These are phyloP conservation scores for Eucalyptus cladocalyx DNA, from an alignment of 345 rosid genomes.

Conservation along the genomic window DNA sequence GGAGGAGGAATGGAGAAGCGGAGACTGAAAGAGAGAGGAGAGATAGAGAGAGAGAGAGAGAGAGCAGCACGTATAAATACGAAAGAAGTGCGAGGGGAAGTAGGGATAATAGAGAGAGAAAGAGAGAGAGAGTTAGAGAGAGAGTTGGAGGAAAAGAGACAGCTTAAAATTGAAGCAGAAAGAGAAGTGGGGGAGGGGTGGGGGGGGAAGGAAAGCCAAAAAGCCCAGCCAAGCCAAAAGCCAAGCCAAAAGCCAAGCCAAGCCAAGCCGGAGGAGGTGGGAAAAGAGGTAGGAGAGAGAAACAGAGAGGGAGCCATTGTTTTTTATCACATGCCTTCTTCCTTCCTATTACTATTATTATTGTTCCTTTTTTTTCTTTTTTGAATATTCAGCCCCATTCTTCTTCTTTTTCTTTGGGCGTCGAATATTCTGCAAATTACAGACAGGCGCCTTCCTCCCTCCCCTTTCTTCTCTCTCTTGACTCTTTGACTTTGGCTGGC, in stretches of 20 bases:
- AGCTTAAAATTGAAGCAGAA: slow-evolving; percentile 88
- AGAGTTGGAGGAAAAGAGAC: slow-evolving; percentile 17
- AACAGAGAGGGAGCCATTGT: neutral
- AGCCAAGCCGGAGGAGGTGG: neutral
- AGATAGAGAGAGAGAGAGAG: slow-evolving; percentile 8
- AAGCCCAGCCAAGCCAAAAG: neutral
- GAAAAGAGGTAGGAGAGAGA: neutral
- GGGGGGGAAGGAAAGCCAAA: neutral
- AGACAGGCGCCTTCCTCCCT: neutral
- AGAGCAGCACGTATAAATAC: neutral
- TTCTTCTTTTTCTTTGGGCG: neutral
- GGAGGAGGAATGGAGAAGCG: neutral
- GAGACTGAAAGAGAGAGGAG: slow-evolving; percentile 12
- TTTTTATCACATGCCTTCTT: neutral
- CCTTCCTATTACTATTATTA: neutral
- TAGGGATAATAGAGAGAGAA: neutral
- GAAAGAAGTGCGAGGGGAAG: neutral
- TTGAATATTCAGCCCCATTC: neutral
- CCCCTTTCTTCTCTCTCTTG: neutral
- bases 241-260: too few species aligned
- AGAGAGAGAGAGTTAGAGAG: neutral
- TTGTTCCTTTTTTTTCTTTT: neutral
- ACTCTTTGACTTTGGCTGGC: neutral
- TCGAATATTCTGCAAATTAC: neutral
- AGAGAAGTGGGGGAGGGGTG: neutral